Evolutionary conservation across 306 rosid species (phyloP).

Genomic region (Inga leiocalycina): DNA sequence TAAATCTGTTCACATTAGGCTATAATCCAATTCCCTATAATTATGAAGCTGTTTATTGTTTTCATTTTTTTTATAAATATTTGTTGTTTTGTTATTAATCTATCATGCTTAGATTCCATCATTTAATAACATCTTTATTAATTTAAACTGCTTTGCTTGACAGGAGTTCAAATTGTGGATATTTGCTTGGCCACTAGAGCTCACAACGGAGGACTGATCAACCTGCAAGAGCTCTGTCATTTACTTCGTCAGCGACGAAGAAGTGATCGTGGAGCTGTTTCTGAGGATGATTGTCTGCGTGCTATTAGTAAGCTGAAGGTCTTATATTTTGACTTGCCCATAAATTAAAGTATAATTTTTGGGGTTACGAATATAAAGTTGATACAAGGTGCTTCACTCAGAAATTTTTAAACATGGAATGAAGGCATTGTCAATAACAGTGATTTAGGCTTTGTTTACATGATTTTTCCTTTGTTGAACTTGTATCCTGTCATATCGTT

Average conservation of each 20-base stretch:
- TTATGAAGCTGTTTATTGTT: constrained; percentile 1
- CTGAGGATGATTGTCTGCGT: constrained; percentile 95
- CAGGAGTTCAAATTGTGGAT: constrained; percentile 96
- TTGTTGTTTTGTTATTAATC: constrained; percentile 1
- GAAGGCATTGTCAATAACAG: not conserved
- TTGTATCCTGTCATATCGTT: not conserved
- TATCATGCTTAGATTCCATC: constrained; percentile 20
- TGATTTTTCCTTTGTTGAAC: constrained; percentile 1
- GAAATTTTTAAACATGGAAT: not conserved
- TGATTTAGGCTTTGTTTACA: not conserved
- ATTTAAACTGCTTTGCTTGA: constrained; percentile 52
- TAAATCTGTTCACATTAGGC: not conserved
- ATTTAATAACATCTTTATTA: constrained; percentile 31
- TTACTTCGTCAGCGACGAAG: constrained; percentile 76
- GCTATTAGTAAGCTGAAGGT: constrained; percentile 97
- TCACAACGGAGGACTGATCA: constrained; percentile 91
- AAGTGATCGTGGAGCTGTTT: constrained; percentile 82
- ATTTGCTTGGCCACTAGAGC: constrained; percentile 92
- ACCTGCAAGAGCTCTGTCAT: constrained; percentile 80
- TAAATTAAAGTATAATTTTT: constrained; percentile 16
- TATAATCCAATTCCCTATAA: constrained; percentile 4
- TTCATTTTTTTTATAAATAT: constrained; percentile 1
- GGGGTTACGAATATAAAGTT: constrained; percentile 4
- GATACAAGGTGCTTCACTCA: not conserved
- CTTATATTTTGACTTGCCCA: constrained; percentile 28